Conservation (phyloP, 2,329 filamentous ascomycete genomes). For the Ophiognomonia clavigignenti-juglandacearum region DNA sequence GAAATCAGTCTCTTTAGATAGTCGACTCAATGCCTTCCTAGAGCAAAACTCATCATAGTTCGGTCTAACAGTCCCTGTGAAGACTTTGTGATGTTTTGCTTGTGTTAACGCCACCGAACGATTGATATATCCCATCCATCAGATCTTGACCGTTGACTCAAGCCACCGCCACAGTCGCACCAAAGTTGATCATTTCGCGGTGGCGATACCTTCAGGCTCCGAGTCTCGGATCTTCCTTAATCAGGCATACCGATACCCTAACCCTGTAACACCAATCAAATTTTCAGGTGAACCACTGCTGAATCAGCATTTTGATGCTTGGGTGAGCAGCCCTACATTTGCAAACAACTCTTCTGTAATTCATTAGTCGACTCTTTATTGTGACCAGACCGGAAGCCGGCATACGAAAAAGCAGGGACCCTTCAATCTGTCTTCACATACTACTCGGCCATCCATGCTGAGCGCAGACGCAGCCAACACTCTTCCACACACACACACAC, state of each 20-base stretch:
- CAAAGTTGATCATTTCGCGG: too few relatives aligned
- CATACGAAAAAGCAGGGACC: too few relatives aligned
- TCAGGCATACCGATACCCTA: slow-evolving; percentile 1
- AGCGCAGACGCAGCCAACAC: background rate
- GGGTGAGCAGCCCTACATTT: too few relatives aligned
- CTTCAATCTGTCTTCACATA: too few relatives aligned
- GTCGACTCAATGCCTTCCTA: slow-evolving; percentile 10
- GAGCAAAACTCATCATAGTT: slow-evolving; percentile 1
- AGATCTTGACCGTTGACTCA: background rate
- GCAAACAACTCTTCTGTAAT: too few relatives aligned
- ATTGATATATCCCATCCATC: background rate
- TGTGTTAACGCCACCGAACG: background rate
- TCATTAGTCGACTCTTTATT: too few relatives aligned
- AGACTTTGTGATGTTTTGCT: too few relatives aligned
- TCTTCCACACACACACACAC: background rate
- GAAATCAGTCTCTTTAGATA: slow-evolving; percentile 9
- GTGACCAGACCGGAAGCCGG: too few relatives aligned
- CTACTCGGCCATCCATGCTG: background rate
- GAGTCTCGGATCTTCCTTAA: background rate
- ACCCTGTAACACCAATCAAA: background rate
- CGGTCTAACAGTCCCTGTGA: too few relatives aligned
- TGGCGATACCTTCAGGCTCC: too few relatives aligned
- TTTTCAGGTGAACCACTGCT: too few relatives aligned
- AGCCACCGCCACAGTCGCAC: background rate
- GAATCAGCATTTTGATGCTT: background rate